Conservation (phyloP, 2,329 filamentous ascomycete species). For the Fusarium sp. region DNA sequence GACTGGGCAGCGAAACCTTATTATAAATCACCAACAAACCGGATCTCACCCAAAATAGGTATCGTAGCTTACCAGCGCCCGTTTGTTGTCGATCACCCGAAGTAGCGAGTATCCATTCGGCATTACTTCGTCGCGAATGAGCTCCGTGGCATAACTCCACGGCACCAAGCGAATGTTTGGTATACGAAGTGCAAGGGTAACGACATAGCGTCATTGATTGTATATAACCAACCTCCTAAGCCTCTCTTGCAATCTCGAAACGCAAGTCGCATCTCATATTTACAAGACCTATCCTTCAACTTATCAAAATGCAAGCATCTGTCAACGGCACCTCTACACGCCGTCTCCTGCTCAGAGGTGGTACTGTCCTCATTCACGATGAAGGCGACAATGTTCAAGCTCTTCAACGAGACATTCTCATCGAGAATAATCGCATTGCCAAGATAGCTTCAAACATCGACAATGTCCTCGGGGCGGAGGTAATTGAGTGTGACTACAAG, state of each 20-base stretch:
- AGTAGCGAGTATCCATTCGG: not conserved
- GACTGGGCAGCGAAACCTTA: not conserved
- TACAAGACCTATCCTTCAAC: not conserved
- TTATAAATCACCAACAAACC: not conserved
- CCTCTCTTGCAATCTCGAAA: fast-evolving
- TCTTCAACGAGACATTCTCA: conserved; percentile 5
- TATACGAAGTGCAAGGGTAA: not conserved
- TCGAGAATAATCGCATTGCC: conserved; percentile 12
- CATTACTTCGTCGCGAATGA: not conserved
- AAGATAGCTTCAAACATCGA: not conserved
- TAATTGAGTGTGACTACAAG: not conserved
- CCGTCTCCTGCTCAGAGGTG: conserved; percentile 8
- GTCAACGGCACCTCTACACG: not conserved
- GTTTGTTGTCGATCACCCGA: not conserved
- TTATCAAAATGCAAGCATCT: not conserved
- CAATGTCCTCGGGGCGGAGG: not conserved
- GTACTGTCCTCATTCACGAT: conserved; percentile 27
- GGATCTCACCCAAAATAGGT: not conserved
- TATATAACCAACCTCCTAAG: not conserved
- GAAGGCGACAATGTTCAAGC: conserved; percentile 8
- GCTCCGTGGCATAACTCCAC: not conserved
- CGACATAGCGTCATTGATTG: conserved; percentile 4
- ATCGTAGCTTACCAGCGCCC: not conserved
- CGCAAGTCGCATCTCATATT: fast-evolving
- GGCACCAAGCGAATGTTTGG: not conserved